These are phyloP conservation scores for Lepiota venenata DNA, from an alignment of 768 basidiomycete species.

Conservation along the genomic window DNA sequence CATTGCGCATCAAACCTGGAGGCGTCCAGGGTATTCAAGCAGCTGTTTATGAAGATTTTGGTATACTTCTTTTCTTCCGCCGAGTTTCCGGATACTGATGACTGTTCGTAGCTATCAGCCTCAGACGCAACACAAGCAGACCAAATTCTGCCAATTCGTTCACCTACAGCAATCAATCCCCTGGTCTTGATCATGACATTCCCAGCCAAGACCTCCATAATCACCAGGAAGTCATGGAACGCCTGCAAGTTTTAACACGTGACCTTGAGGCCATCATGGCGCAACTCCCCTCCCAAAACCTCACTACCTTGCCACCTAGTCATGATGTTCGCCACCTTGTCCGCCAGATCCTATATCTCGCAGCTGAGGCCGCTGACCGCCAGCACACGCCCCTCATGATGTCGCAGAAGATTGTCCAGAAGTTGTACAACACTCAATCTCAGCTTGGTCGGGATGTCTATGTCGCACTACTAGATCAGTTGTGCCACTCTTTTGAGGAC, in stretches of 20 bases:
- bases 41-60: constrained; percentile 95
- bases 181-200: constrained; percentile 50
- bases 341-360: constrained; percentile 77
- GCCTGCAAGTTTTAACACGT: constrained; percentile 41
- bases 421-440: constrained; percentile 85
- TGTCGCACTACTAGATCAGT: constrained; percentile 81
- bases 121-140: constrained; percentile 56
- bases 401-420: constrained; percentile 95
- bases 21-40: constrained; percentile 83
- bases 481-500: constrained; percentile 87
- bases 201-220: constrained; percentile 43
- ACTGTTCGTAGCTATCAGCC: background rate
- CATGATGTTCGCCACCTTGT: constrained; percentile 86
- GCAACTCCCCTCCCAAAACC: constrained; percentile 69
- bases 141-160: constrained; percentile 74
- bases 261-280: constrained; percentile 82
- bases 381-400: constrained; percentile 87
- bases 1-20: constrained; percentile 76
- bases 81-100: background rate
- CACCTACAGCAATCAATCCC: constrained; percentile 49
- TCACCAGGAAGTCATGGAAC: constrained; percentile 86
- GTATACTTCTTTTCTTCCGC: constrained; percentile 27
- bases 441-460: constrained; percentile 92
- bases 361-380: constrained; percentile 74
- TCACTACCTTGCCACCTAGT: constrained; percentile 71